Base-by-base conservation (phyloP, 306 rosid genomes). In the Comarum palustre region DNA sequence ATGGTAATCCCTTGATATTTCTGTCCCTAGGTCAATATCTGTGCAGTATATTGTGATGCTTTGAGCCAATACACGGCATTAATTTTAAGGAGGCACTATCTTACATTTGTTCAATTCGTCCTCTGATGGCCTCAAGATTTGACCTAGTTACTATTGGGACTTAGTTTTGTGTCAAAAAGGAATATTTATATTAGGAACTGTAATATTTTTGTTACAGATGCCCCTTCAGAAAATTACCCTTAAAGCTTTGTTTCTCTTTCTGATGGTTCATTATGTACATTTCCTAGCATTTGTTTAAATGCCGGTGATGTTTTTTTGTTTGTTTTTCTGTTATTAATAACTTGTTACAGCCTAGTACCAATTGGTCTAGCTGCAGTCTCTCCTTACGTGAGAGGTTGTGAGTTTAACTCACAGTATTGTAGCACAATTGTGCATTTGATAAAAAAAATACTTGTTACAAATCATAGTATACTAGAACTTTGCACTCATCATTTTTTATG, bases 1-100 rank as follows among this genome's bases (percentile, higher is more conserved):
- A 59, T 25, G 96, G 98, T 93, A 80, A 73, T n/a, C 73, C 66
- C 63, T 25, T 47, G 32, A 24, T 31, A 62, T 72, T 74, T 5
- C 43, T 52, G 54, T 52, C 32, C 36, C 42, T 11, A 32, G 24
- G 14, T 66, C 20, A 36, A 47, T 14, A 46, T 69, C 22, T 67
- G 6, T 54, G 50, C 75, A 22, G 54, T 54, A 24, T 22, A 50
- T 57, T 51, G 45, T 27, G 24, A 41, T 71, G 48, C 17, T 51
- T 27, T 50, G 12, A 52, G 52, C 41, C 41, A 38, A 27, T 31
- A 31, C n/a, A 22, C 20, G 58, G 36, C 7, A 19, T 54, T 36
- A 24, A 55, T n/a, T 29, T 22, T 25, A 8, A 29, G 20, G 45
- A 4, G 41, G 31, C 73, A 48, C 3, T 31, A 39, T 58, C 38